Evolutionary conservation across 805 yeast species (phyloP).

Genomic region (Myxozyma mucilagina): DNA sequence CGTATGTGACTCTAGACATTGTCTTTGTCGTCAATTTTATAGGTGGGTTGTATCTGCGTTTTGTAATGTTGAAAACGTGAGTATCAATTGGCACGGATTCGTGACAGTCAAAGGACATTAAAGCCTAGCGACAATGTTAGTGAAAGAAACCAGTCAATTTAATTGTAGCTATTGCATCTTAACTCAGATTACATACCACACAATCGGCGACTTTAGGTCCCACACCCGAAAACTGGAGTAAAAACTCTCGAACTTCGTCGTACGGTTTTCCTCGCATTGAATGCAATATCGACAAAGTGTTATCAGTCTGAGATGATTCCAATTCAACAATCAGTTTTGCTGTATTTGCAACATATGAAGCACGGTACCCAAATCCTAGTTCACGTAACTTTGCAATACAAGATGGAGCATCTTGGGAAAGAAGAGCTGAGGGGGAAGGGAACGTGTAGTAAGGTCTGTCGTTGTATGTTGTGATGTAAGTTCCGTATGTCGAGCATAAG

Average conservation of each 20-base stretch:
- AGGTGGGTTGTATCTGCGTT: constrained; percentile 16
- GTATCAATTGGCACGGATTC: constrained; percentile 94
- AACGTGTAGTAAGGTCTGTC: constrained; percentile 66
- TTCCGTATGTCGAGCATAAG: constrained; percentile 71
- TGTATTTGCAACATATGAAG: constrained; percentile 80
- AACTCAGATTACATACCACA: constrained; percentile 45
- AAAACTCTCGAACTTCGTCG: constrained; percentile 55
- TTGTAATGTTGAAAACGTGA: constrained; percentile 84
- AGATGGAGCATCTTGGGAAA: not conserved
- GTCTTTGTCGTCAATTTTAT: constrained; percentile 44
- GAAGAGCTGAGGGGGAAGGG: constrained; percentile 56
- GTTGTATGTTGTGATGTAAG: constrained; percentile 52
- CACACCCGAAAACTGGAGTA: constrained; percentile 76
- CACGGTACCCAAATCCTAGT: constrained; percentile 82
- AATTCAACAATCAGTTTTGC: constrained; percentile 55
- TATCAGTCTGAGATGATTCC: constrained; percentile 20
- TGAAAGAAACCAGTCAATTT: not conserved
- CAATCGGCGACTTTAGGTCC: constrained; percentile 99
- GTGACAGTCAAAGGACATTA: constrained; percentile 86
- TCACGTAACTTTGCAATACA: constrained; percentile 49
- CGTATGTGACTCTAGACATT: constrained; percentile 55
- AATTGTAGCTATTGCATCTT: not conserved
- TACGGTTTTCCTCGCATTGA: constrained; percentile 51
- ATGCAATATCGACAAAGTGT: constrained; percentile 36
- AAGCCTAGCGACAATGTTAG: constrained; percentile 43